A percentile compares a stretch with the other conserved stretches of the same genome.
Conservation (phyloP, 2,329 filamentous ascomycete genomes). For the Phyllosticta citrichinensis region DNA sequence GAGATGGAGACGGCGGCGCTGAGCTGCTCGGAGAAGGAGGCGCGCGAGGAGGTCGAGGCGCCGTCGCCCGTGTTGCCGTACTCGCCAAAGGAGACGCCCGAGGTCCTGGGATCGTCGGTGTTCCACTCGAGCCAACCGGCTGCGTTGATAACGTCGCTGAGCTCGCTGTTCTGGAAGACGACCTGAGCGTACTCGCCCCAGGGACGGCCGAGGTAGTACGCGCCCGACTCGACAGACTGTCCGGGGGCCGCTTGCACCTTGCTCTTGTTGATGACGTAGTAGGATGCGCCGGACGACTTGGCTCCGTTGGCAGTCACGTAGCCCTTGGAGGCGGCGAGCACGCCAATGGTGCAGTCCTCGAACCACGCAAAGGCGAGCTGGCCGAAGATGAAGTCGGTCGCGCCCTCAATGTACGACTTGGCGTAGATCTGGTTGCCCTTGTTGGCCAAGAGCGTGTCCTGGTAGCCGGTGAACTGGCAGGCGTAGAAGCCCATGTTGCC, state of each 20-base stretch:
- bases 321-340: slow-evolving; percentile 9
- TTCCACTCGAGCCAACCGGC: slow-evolving; percentile 40
- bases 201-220: slow-evolving; percentile 39
- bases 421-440: slow-evolving; percentile 40
- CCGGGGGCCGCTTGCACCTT: slow-evolving; percentile 30
- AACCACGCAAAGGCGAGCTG: slow-evolving; percentile 40
- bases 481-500: slow-evolving; percentile 45
- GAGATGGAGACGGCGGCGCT: neutral
- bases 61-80: slow-evolving; percentile 47
- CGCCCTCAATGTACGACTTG: slow-evolving; percentile 46
- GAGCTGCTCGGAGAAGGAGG: slow-evolving; percentile 14
- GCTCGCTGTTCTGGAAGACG: slow-evolving; percentile 37
- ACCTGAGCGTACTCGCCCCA: slow-evolving; percentile 40
- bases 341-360: slow-evolving; percentile 17
- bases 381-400: slow-evolving; percentile 49
- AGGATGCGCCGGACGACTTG: slow-evolving; percentile 22
- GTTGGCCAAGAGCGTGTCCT: slow-evolving; percentile 37
- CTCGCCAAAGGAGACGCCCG: slow-evolving; percentile 26
- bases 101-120: slow-evolving; percentile 25
- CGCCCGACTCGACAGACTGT: slow-evolving; percentile 22
- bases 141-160: slow-evolving; percentile 46
- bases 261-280: slow-evolving; percentile 44
- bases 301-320: slow-evolving; percentile 19
- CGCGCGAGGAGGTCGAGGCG: slow-evolving; percentile 32
- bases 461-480: slow-evolving; percentile 42